Base-by-base conservation (phyloP, 202 grass and related monocot genomes). In the Schoenoplectus triqueter region DNA sequence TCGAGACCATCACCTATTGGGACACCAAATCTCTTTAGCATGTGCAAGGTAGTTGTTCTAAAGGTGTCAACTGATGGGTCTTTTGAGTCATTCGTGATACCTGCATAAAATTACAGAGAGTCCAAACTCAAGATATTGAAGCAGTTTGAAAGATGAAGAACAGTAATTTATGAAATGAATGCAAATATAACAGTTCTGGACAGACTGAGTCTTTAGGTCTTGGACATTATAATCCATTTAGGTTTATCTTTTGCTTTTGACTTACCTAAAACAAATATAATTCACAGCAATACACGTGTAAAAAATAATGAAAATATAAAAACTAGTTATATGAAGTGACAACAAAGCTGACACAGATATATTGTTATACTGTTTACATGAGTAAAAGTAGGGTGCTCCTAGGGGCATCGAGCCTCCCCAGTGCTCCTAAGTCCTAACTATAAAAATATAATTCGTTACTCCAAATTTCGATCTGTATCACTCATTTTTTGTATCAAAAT, bases 81-180 rank as follows among this genome's bases (percentile, higher is more conserved):
- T 84, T 94, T 96, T 1, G 91, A 82, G 87, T 99, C 91, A 85
- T 99, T 99, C 8, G 96, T 99, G 83, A 99, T 91, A 83, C 96
- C 96, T 99, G 86, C 19, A 87, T 87, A 10, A 17, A 42, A 20
- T 50, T 49, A 73, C 17, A 31, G 31, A 71, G 15, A 3, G n/a
- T 65, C 20, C 57, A 31, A 55, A 48, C 74, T 52, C 1, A 84
- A 68, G 60, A 18, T 74, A 14, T 51, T 49, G 11, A 84, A 10
- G 69, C 21, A 57, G 69, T 73, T 19, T 49, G n/a, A n/a, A 59
- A 39, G 52, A 78, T 57, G 21, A 59, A 41, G 11, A 13, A 78
- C 3, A 60, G 3, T 60, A 18, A 44, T 61, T 44, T 5, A 17
- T 42, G 22, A 78, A 61, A 78, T 59, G 11, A 8, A 59, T 73